phyloP scores from a whole-genome alignment of 148 eudicot genomes.

The Diospyros lotus region DNA sequence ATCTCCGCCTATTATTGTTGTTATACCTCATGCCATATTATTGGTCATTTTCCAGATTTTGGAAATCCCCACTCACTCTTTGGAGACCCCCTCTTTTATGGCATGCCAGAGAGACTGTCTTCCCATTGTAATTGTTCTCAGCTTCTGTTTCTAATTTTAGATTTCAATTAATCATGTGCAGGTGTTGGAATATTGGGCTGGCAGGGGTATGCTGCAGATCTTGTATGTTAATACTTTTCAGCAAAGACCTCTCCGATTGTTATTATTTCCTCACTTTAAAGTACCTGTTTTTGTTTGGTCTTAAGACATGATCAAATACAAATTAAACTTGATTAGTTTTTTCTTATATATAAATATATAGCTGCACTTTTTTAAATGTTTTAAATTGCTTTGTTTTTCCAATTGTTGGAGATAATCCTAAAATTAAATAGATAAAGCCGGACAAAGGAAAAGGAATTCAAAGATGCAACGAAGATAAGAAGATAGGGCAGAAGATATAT shows the following conservation, averaged over 20 bases:
- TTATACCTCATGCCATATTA: neutral
- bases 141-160: conserved; percentile 3
- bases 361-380: neutral
- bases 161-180: conserved; percentile 30
- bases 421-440: no score
- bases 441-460: no score
- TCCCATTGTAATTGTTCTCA: neutral
- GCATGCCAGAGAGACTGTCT: neutral
- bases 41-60: neutral
- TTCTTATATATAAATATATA: neutral
- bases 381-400: neutral
- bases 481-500: no score
- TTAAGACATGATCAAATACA: neutral
- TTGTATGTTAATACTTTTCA: conserved; percentile 51
- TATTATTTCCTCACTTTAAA: neutral
- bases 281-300: neutral
- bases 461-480: no score
- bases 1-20: neutral
- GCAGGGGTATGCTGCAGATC: conserved; percentile 98
- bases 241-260: neutral
- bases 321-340: neutral
- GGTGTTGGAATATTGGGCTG: conserved; percentile 91
- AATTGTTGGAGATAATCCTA: no score
- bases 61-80: neutral
- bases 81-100: neutral